These are phyloP conservation scores for Leptographium galeiforme DNA, from an alignment of 2,329 filamentous ascomycete species.

Conservation along the genomic window DNA sequence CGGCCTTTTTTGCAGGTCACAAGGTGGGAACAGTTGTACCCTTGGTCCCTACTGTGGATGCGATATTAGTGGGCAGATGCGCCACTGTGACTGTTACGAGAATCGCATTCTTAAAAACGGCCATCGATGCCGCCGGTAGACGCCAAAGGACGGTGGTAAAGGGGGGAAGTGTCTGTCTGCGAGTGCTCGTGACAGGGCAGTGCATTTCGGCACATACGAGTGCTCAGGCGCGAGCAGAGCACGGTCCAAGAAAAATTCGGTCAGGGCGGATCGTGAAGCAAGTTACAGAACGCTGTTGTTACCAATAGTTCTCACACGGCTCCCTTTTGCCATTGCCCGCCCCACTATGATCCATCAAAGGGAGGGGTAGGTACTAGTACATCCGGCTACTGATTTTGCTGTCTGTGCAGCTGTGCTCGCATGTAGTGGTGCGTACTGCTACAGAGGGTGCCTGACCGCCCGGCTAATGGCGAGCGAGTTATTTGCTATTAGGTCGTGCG, in stretches of 20 bases:
- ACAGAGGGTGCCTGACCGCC: slow-evolving; percentile 1
- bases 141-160: too few relatives aligned
- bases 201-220: too few relatives aligned
- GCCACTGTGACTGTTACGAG: neutral
- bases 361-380: neutral
- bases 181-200: too few relatives aligned
- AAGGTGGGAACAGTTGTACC: neutral
- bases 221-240: too few relatives aligned
- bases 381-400: neutral
- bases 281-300: neutral
- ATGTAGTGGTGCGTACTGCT: neutral
- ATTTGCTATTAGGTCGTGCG: slow-evolving; percentile 1
- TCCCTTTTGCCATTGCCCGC: neutral
- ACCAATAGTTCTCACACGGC: neutral
- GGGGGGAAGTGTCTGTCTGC: too few relatives aligned
- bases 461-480: slow-evolving; percentile 11
- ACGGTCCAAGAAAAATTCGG: neutral
- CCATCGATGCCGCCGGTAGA: too few relatives aligned
- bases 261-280: neutral
- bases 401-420: neutral
- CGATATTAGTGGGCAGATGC: neutral
- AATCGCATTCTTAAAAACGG: too few relatives aligned
- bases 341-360: neutral
- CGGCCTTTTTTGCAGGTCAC: neutral
- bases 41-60: neutral